A percentile compares a stretch with the other conserved stretches of the same genome.
phyloP scores from a whole-genome alignment of 2,329 filamentous ascomycete genomes.

The Penicillium hesseltinei region DNA sequence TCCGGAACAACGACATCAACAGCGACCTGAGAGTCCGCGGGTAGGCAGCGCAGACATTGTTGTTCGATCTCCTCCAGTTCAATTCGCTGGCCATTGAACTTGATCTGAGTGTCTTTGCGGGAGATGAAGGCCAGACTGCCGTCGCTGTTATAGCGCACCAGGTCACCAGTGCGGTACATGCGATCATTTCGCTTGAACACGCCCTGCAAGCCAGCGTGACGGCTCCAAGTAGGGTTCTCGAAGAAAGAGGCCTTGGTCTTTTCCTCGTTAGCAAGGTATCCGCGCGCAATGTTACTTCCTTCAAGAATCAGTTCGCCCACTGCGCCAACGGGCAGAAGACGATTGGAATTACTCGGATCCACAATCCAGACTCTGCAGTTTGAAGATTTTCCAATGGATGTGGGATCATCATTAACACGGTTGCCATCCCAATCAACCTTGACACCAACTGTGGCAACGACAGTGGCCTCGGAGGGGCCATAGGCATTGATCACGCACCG shows the following conservation, averaged over 20 bases:
- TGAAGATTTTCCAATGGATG: conserved; percentile 36
- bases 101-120: conserved; percentile 36
- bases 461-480: conserved; percentile 42
- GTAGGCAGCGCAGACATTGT: conserved; percentile 39
- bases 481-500: conserved; percentile 48
- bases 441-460: conserved; percentile 34
- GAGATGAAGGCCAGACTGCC: conserved; percentile 36
- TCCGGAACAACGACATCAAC: conserved; percentile 44
- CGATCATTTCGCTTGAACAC: conserved; percentile 29
- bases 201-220: conserved; percentile 17
- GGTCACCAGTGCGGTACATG: conserved; percentile 41
- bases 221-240: conserved; percentile 33
- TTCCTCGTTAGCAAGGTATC: conserved; percentile 42
- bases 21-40: conserved; percentile 39
- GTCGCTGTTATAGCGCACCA: conserved; percentile 38
- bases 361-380: conserved; percentile 41
- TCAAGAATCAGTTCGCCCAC: conserved; percentile 50
- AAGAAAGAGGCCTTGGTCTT: conserved; percentile 39
- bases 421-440: conserved; percentile 33
- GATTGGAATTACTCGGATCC: conserved; percentile 37
- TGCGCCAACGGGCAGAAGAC: conserved; percentile 44
- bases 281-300: conserved; percentile 46
- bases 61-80: conserved; percentile 49
- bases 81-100: conserved; percentile 47
- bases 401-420: conserved; percentile 29